Evolutionary conservation across 257 asterid species (phyloP).

Genomic region (Schizonepeta tenuifolia): DNA sequence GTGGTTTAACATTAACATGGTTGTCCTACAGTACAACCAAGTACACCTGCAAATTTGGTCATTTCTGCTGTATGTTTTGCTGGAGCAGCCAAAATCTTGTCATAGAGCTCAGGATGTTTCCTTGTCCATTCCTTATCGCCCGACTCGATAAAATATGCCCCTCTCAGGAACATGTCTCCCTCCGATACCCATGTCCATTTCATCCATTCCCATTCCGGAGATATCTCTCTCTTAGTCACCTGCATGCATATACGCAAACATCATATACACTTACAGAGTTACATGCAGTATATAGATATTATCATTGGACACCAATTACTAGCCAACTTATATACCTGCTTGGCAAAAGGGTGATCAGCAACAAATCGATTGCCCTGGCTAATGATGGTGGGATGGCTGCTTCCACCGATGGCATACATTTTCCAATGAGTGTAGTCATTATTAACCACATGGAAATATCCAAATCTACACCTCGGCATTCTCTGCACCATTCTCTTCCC

Average conservation of each 20-base stretch:
- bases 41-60: slow-evolving; percentile 49
- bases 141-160: slow-evolving; percentile 53
- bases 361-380: slow-evolving; percentile 52
- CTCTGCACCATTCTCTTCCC: slow-evolving; percentile 57
- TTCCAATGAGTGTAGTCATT: slow-evolving; percentile 53
- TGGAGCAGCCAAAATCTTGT: slow-evolving; percentile 33
- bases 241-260: no score
- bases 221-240: slow-evolving; percentile 48
- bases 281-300: no score
- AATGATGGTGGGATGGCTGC: slow-evolving; percentile 44
- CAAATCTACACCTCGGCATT: slow-evolving; percentile 48
- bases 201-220: slow-evolving; percentile 47
- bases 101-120: slow-evolving; percentile 40
- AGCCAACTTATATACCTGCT: no score
- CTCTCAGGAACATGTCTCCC: slow-evolving; percentile 53
- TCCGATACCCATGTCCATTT: slow-evolving; percentile 66
- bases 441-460: slow-evolving; percentile 44
- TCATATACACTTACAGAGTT: no score
- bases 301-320: no score
- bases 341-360: slow-evolving; percentile 38
- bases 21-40: slow-evolving; percentile 41
- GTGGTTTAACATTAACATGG: no score
- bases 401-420: slow-evolving; percentile 55
- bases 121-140: slow-evolving; percentile 44
- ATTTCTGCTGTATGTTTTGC: slow-evolving; percentile 35